phyloP scores from a whole-genome alignment of 495 filamentous ascomycete genomes.

The Aspergillus carlsbadensis region DNA sequence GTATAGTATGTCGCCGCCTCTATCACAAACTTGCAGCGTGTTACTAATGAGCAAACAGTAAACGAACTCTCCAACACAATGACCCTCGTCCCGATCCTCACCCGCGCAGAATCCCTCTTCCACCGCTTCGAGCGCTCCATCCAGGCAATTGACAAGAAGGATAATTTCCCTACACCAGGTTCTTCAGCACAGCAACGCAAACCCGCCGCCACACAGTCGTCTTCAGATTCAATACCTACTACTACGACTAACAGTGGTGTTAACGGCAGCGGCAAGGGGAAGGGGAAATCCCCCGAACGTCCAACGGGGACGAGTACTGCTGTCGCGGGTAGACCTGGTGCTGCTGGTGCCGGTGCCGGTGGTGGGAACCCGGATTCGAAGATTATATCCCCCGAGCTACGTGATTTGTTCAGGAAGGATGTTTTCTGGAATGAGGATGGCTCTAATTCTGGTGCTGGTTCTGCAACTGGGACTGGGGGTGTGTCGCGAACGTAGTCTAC shows the following conservation, averaged over 20 bases:
- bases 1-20: constrained; percentile 63
- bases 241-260: not conserved
- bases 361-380: constrained; percentile 29
- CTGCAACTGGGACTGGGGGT: no score
- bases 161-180: constrained; percentile 72
- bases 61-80: constrained; percentile 95
- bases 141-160: constrained; percentile 83
- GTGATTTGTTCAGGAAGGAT: constrained; percentile 70
- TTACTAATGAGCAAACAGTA: constrained; percentile 48
- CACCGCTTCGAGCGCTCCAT: constrained; percentile 81
- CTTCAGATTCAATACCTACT: not conserved
- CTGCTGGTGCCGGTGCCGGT: constrained; percentile 17
- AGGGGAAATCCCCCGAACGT: constrained; percentile 37
- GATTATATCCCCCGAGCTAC: constrained; percentile 79
- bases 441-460: not conserved
- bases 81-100: constrained; percentile 78
- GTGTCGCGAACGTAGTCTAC: not conserved
- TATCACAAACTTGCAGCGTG: not conserved
- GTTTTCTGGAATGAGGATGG: constrained; percentile 43
- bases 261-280: constrained; percentile 28
- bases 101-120: constrained; percentile 86
- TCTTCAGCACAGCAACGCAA: constrained; percentile 52
- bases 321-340: constrained; percentile 27
- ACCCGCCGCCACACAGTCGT: constrained; percentile 17
- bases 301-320: constrained; percentile 17